Base-by-base conservation (phyloP, 345 rosid species). In the Cardiospermum halicacabum region DNA sequence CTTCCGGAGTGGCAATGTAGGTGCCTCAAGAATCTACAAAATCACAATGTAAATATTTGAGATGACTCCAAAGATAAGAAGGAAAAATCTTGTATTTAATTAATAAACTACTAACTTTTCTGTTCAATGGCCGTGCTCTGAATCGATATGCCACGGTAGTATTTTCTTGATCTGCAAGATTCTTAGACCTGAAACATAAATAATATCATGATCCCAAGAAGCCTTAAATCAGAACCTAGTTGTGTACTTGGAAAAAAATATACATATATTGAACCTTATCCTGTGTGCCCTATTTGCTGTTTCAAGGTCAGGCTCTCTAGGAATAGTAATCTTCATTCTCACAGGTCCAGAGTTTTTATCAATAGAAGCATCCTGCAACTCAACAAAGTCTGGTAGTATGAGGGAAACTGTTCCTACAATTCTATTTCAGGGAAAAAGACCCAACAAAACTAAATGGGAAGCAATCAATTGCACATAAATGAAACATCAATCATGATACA, bases 101-200 rank as follows among this genome's bases (percentile, higher is more conserved):
- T 27, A n/a, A 59, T 50, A 30, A 75, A 53, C 47, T 53, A 77
- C 96, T 34, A 64, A 95, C 99, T 79, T 91, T 95, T 81, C 97
- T 84, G 78, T 95, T 95, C 65, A 95, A 78, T 36, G 94, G 98
- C 16, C 94, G 85, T 24, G 99, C 98, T 91, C 80, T 95, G 76
- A 95, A 95, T 80, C 82, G 84, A 55, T 72, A 80, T 3, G 70
- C 77, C 25, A 68, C 53, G 50, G 71, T 55, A 67, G 66, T 74
- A 57, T 72, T 70, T n/a, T 84, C 85, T 61, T 69, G 49, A 67
- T 75, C 85, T 55, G 73, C 55, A 60, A 43, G 68, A 25, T 43
- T 59, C 78, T 73, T 87, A 53, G 83, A 81, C 93, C 99, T 95
- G 90, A 74, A 78, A 76, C 25, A 37, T 36, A 61, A 39, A 75